Evolutionary conservation across 148 eudicot species (phyloP).

Genomic region (Silene conica): DNA sequence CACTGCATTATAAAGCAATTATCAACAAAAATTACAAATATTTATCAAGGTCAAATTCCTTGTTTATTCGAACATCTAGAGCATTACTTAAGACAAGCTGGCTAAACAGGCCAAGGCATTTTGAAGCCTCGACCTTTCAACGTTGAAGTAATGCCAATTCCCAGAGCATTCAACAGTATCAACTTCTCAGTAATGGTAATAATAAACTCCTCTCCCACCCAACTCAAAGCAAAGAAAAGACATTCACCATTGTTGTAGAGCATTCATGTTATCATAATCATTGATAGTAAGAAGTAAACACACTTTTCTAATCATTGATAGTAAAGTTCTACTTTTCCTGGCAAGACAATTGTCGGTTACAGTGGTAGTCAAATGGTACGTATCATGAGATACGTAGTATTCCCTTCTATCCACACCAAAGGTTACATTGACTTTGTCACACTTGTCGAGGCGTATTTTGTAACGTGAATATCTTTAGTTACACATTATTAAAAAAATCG

Average conservation of each 20-base stretch:
- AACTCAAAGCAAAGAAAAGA: neutral
- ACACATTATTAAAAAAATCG: too few species aligned
- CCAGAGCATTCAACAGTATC: slow-evolving; percentile 1
- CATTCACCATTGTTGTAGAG: neutral
- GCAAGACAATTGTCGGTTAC: neutral
- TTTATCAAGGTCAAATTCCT: neutral
- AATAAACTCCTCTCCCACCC: neutral
- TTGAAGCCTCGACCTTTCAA: neutral
- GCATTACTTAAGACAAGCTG: neutral
- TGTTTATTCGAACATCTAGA: neutral
- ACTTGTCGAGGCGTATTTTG: too few species aligned
- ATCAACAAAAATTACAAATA: neutral
- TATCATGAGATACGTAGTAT: too few species aligned
- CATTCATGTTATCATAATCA: neutral
- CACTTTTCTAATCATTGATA: neutral
- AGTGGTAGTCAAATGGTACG: too few species aligned
- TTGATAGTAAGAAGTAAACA: neutral
- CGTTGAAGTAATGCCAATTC: neutral
- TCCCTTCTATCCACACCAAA: too few species aligned
- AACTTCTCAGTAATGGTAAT: neutral
- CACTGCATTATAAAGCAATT: slow-evolving; percentile 38
- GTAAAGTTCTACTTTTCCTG: too few species aligned
- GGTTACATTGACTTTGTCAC: too few species aligned
- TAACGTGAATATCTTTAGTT: too few species aligned
- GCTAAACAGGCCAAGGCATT: neutral